These are phyloP conservation scores for Musa balbisiana DNA, from an alignment of 202 grass and related monocot genomes.

Conservation along the genomic window DNA sequence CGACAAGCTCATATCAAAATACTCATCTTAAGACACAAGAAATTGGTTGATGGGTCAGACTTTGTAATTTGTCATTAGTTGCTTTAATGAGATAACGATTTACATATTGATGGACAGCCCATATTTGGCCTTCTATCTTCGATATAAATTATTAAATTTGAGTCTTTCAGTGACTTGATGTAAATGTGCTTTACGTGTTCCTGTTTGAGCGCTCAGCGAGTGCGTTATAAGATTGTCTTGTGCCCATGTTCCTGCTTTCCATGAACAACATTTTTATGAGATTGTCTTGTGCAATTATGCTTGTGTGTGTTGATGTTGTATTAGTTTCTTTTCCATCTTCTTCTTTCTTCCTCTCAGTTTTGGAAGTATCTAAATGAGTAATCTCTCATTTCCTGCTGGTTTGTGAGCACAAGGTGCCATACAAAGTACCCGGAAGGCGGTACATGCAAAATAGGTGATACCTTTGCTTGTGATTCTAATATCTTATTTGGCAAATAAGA, in stretches of 20 bases:
- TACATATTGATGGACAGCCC: not conserved
- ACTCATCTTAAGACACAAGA: constrained; percentile 41
- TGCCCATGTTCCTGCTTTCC: no score
- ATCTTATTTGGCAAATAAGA: no score
- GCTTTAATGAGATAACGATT: not conserved
- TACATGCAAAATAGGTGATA: no score
- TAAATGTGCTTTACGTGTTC: not conserved
- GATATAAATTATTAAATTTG: not conserved
- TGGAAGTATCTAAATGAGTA: no score
- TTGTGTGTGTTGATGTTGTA: not conserved
- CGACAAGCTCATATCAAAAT: constrained; percentile 76
- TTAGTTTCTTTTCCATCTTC: not conserved
- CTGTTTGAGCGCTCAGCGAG: no score
- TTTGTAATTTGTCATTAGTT: constrained; percentile 5
- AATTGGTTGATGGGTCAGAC: not conserved
- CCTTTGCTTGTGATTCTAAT: no score
- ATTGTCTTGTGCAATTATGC: not conserved
- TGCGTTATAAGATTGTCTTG: no score
- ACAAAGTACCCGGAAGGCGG: no score
- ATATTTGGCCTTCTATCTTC: not conserved
- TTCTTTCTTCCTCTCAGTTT: no score
- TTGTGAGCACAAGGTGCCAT: no score
- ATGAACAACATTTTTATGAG: not conserved
- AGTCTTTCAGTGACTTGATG: not conserved
- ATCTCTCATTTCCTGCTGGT: no score